A percentile compares a stretch with the other conserved stretches of the same genome.
Evolutionary conservation across 768 basidiomycete species (phyloP).

Genomic region (Leccinellum albellum): DNA sequence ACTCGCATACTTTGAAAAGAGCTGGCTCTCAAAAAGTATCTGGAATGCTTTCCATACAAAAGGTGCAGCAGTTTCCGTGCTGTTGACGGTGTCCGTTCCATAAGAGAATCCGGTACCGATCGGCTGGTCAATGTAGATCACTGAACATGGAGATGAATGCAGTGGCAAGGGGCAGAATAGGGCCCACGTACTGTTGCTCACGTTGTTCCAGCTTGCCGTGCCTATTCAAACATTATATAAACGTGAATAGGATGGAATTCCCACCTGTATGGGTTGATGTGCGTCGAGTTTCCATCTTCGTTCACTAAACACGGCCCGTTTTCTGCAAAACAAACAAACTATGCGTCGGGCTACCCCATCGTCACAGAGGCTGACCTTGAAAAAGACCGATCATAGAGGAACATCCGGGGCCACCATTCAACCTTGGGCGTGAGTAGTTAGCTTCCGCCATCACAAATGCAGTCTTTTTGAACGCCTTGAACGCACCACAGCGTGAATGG

Average conservation of each 20-base stretch:
- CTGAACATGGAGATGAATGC: constrained; percentile 32
- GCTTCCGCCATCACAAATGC: background rate
- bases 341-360: background rate
- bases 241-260: background rate
- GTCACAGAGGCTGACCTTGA: constrained; percentile 39
- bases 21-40: constrained; percentile 52
- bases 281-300: constrained; percentile 48
- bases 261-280: constrained; percentile 59
- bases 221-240: background rate
- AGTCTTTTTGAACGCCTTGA: background rate
- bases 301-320: constrained; percentile 63
- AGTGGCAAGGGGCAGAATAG: background rate
- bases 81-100: constrained; percentile 53
- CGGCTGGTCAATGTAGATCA: constrained; percentile 70
- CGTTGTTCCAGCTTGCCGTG: constrained; percentile 57
- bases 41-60: constrained; percentile 64
- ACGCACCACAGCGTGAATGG: constrained; percentile 62
- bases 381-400: constrained; percentile 65
- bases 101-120: constrained; percentile 65
- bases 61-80: constrained; percentile 47
- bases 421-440: constrained; percentile 34
- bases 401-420: constrained; percentile 62
- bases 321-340: constrained; percentile 36
- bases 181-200: constrained; percentile 50
- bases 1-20: constrained; percentile 47